Evolutionary conservation across 306 rosid species (phyloP).

Genomic region (Prunus salicina): DNA sequence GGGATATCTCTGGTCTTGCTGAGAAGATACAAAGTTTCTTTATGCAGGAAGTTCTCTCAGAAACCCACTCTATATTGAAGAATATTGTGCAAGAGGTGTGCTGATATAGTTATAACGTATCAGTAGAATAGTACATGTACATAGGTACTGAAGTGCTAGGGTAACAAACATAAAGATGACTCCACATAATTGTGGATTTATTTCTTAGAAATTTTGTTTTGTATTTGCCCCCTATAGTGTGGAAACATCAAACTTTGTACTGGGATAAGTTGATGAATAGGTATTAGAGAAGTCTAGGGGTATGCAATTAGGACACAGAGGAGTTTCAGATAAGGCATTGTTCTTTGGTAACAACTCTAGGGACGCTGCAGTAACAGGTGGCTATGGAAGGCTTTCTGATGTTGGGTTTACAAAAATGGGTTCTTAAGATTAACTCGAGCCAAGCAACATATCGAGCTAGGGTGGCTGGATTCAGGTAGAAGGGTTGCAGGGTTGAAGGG

Average conservation of each 20-base stretch:
- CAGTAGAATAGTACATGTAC: neutral
- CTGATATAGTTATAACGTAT: constrained; percentile 5
- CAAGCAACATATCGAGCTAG: neutral
- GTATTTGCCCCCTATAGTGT: neutral
- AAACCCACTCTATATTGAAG: constrained; percentile 81
- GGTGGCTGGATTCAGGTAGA: neutral
- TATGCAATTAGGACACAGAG: neutral
- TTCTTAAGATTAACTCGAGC: neutral
- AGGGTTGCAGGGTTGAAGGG: neutral
- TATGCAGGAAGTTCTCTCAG: constrained; percentile 98
- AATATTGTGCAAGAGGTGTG: constrained; percentile 73
- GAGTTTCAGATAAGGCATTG: neutral
- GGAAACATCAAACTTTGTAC: neutral
- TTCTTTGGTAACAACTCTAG: neutral
- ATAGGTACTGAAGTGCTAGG: neutral
- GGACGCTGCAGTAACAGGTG: neutral
- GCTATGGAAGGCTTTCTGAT: neutral
- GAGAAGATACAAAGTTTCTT: constrained; percentile 99
- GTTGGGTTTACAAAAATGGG: neutral
- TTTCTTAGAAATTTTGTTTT: neutral
- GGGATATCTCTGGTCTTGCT: constrained; percentile 91
- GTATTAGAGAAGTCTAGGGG: neutral
- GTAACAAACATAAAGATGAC: neutral
- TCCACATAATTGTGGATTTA: neutral
- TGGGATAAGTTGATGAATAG: neutral